Evolutionary conservation across 192 early-diverging fungal species (phyloP), one percentile per base, ranked within the genome.

Genomic region (Phlyctochytrium arcticum): DNA sequence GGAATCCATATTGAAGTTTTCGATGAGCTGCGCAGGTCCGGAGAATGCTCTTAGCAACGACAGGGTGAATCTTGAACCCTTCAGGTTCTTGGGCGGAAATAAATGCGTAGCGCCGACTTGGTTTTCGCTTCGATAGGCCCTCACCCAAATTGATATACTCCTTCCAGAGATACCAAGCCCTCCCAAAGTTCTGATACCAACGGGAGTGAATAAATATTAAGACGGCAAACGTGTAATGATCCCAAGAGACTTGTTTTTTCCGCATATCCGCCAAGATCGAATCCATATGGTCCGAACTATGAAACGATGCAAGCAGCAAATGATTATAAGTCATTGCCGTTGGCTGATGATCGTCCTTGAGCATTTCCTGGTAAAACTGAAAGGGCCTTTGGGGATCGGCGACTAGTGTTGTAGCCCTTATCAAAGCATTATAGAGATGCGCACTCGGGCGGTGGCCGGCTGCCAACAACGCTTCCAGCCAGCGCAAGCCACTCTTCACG

Each of bases 101-200:
- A n/a, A n/a, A n/a, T n/a, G n/a, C n/a, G 48, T 35, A 9, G 17
- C 5, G n/a, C 39, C 2, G 39, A 44, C 39, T 44, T 44, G 39
- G 39, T n/a, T 44, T n/a, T 2, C 1, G 39, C 39, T 2, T 12
- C 17, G 19, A 23, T 10, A 3, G 44, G 17, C 58, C 35, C 21
- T 34, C 35, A 42, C 55, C 55, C 35, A n/a, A n/a, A n/a, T n/a
- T 35, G 21, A 60, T 1, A 47, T 66, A 66, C 23, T 66, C 54
- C 35, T 57, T 31, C 64, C 64, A 66, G 12, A 66, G 3, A n/a
- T 32, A 47, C 64, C 64, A 66, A 35, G 64, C 53, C 2, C 15
- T 19, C 2, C 34, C 34, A 27, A 64, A 54, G 19, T 66, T 48
- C 17, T 34, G 34, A 26, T 55, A 15, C 64, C 36, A 34, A 27